These are phyloP conservation scores for Bipolaris sorokiniana DNA, from an alignment of 2,329 filamentous ascomycete species.

Conservation along the genomic window DNA sequence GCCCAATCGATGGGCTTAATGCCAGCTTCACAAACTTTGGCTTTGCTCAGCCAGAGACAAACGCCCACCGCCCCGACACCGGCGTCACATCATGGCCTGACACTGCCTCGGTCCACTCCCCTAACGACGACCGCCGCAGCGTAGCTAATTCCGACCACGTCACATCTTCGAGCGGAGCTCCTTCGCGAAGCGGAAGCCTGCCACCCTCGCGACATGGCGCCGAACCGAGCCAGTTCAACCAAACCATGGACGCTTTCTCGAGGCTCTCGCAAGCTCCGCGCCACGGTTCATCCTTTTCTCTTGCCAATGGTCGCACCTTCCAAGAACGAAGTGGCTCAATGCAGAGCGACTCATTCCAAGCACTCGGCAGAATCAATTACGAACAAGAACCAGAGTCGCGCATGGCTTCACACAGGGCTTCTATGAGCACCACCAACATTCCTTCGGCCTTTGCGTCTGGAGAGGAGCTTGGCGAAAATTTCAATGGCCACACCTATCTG, in stretches of 20 bases:
- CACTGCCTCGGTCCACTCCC: constrained; percentile 47
- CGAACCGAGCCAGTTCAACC: constrained; percentile 47
- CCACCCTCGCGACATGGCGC: constrained; percentile 62
- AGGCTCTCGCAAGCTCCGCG: constrained; percentile 48
- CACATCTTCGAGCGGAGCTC: constrained; percentile 51
- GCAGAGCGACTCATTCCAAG: constrained; percentile 47
- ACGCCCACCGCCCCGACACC: constrained; percentile 34
- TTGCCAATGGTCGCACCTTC: constrained; percentile 50
- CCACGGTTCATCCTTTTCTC: constrained; percentile 58
- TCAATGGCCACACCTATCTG: constrained; percentile 34
- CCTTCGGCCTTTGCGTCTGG: constrained; percentile 30
- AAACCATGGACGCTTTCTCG: constrained; percentile 36
- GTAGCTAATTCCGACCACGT: constrained; percentile 54
- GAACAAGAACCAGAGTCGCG: constrained; percentile 45
- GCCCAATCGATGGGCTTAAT: constrained; percentile 39
- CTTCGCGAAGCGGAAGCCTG: constrained; percentile 62
- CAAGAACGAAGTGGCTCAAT: constrained; percentile 50
- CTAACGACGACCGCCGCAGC: constrained; percentile 52
- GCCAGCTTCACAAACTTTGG: constrained; percentile 44
- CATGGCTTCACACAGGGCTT: constrained; percentile 41
- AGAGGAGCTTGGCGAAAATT: constrained; percentile 31
- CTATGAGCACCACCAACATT: constrained; percentile 39
- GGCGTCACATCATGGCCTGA: constrained; percentile 45
- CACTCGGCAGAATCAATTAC: constrained; percentile 44
- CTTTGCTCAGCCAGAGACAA: constrained; percentile 41